Conservation (phyloP, 2,329 filamentous ascomycete species). For the Hyphodiscus sp. region DNA sequence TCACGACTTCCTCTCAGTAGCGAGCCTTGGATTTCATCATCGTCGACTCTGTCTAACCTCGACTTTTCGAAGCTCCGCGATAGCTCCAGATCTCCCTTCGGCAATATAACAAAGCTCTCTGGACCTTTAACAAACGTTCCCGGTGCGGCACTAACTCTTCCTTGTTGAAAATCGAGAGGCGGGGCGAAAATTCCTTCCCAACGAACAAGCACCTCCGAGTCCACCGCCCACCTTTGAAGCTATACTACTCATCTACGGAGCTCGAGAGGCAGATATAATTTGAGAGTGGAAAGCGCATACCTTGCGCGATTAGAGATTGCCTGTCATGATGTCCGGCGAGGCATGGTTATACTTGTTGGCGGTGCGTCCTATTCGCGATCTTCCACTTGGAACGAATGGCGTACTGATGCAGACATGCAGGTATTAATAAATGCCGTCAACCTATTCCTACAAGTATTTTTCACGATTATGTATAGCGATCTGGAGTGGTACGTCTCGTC, state of each 20-base stretch:
- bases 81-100: constrained; percentile 10
- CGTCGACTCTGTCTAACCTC: constrained; percentile 12
- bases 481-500: constrained; percentile 79
- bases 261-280: not conserved
- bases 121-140: not conserved
- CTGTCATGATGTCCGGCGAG: constrained; percentile 80
- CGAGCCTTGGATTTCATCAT: constrained; percentile 23
- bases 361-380: constrained; percentile 41
- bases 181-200: constrained; percentile 10
- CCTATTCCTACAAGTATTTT: constrained; percentile 98
- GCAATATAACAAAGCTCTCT: not conserved
- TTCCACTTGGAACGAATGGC: no score
- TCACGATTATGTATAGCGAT: constrained; percentile 99
- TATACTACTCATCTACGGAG: not conserved
- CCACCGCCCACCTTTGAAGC: not conserved
- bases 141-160: not conserved
- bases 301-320: constrained; percentile 3
- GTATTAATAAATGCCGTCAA: constrained; percentile 97
- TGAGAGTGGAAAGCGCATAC: not conserved
- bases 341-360: constrained; percentile 97
- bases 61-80: constrained; percentile 7
- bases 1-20: constrained; percentile 10
- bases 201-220: not conserved
- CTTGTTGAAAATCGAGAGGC: no score
- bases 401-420: no score